Evolutionary conservation across 2,329 filamentous ascomycete species (phyloP), one percentile per base, ranked within the genome.

Genomic region (Emmonsiellopsis sp.): DNA sequence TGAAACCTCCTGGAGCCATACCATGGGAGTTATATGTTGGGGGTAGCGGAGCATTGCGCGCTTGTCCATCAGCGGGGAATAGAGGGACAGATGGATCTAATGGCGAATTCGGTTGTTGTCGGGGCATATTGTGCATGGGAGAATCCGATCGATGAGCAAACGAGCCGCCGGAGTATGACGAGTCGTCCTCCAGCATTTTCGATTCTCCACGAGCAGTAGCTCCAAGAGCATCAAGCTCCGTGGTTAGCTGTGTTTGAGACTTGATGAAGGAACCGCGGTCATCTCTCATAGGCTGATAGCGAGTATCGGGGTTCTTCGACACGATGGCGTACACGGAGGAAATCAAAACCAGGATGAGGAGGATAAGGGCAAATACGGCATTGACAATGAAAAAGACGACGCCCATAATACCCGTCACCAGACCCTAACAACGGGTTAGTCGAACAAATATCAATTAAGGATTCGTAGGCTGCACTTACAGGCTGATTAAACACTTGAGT

Each of bases 261-360:
- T 96, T 96, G 83, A 96, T 95, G 74, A 97, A 96, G 8, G 91
- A 96, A 50, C 89, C 89, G 63, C 92, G 86, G 70, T 97, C 92
- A 65, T 97, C 92, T 52, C 87, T 86, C 91, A 97, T 96, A 63
- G 89, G 90, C 71, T 95, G 89, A 73, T 97, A 97, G 57, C 91
- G 85, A 42, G 87, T 89, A 67, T 97, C 92, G 20, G 92, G 92
- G 73, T 96, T 94, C 80, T 94, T 94, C 57, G 89, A 88, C 68
- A 89, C 82, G 65, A 96, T 83, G 46, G 89, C 87, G 60, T 92
- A 89, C 71, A 78, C 74, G 3, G 87, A 89, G 7, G 86, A 84
- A 61, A 89, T 79, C 51, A 92, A 78, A 50, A 96, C 83, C 73
- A 95, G 84, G 63, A 95, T 76, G 58, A 96, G 78, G 34, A 95